phyloP scores from a whole-genome alignment of 345 rosid genomes.

The Gossypium rotundifolium region DNA sequence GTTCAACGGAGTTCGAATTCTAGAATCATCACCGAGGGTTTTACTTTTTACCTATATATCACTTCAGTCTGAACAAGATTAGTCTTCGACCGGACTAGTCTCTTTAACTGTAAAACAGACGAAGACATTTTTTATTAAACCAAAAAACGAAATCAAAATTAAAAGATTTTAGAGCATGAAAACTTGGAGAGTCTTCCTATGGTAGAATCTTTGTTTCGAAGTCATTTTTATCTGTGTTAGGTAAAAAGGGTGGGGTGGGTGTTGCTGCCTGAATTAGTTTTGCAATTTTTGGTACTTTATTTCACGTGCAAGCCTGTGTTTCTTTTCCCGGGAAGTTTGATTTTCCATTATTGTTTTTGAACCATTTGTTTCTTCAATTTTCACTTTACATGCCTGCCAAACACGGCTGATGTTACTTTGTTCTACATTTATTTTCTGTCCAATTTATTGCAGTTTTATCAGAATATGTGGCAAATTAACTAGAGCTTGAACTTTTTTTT shows the following conservation, averaged over 20 bases:
- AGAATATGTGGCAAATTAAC: neutral
- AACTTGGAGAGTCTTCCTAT: neutral
- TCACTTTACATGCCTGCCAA: neutral
- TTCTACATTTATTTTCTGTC: neutral
- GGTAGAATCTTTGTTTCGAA: constrained; percentile 10
- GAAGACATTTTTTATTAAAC: too few relatives aligned
- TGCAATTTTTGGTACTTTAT: neutral
- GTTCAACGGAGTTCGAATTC: too few relatives aligned
- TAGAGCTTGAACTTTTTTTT: neutral
- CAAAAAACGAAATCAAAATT: neutral
- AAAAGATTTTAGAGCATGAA: neutral
- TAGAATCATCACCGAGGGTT: too few relatives aligned
- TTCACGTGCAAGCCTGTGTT: constrained; percentile 4
- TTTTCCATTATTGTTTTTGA: neutral
- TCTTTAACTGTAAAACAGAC: too few relatives aligned
- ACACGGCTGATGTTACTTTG: neutral
- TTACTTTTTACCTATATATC: too few relatives aligned
- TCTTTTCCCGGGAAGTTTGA: neutral
- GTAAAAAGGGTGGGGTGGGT: constrained; percentile 7
- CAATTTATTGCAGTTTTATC: neutral
- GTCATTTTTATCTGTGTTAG: constrained; percentile 17
- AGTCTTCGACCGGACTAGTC: too few relatives aligned
- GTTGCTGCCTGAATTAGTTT: constrained; percentile 5
- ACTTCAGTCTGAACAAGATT: too few relatives aligned
- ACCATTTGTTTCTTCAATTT: neutral